A percentile compares a stretch with the other conserved stretches of the same genome.
These are phyloP conservation scores for Limnomonas spitsbergensis DNA, from an alignment of 139 green algal genomes.

Conservation along the genomic window DNA sequence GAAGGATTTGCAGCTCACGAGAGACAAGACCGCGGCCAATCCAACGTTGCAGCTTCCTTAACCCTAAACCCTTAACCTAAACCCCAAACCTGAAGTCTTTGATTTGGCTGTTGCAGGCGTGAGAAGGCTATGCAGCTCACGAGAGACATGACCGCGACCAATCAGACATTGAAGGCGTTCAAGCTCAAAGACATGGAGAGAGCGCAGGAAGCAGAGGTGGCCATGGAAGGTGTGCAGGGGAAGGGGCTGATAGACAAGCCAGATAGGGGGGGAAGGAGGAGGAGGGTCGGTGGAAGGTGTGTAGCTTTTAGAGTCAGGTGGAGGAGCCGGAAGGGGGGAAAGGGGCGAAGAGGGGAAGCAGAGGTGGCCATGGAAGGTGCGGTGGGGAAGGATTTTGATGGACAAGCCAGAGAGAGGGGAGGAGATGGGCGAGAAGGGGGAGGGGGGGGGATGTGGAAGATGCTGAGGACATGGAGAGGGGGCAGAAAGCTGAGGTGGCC, in stretches of 20 bases:
- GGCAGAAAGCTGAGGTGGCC: too few relatives aligned
- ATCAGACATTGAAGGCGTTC: not conserved
- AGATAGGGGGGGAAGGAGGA: not conserved
- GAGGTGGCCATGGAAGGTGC: not conserved
- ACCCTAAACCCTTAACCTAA: not conserved
- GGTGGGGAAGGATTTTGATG: not conserved
- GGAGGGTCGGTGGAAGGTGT: not conserved
- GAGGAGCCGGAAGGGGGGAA: not conserved
- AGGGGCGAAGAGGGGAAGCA: too few relatives aligned
- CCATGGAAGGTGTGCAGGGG: conserved; percentile 7
- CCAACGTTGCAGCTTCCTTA: not conserved
- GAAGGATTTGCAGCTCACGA: not conserved
- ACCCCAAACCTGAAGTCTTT: not conserved
- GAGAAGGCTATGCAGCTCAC: not conserved
- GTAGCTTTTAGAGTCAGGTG: not conserved
- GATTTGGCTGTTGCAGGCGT: not conserved
- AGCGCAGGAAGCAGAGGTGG: conserved; percentile 10
- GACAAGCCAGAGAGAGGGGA: not conserved
- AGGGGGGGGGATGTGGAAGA: too few relatives aligned
- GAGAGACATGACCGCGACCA: not conserved
- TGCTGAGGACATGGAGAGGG: too few relatives aligned
- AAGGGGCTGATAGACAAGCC: not conserved
- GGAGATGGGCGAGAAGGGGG: too few relatives aligned
- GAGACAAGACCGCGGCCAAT: not conserved
- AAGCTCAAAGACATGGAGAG: conserved; percentile 17